A percentile compares a stretch with the other conserved stretches of the same genome.
These are phyloP conservation scores for Aquilaria malaccensis DNA, from an alignment of 345 rosid genomes.

Conservation along the genomic window DNA sequence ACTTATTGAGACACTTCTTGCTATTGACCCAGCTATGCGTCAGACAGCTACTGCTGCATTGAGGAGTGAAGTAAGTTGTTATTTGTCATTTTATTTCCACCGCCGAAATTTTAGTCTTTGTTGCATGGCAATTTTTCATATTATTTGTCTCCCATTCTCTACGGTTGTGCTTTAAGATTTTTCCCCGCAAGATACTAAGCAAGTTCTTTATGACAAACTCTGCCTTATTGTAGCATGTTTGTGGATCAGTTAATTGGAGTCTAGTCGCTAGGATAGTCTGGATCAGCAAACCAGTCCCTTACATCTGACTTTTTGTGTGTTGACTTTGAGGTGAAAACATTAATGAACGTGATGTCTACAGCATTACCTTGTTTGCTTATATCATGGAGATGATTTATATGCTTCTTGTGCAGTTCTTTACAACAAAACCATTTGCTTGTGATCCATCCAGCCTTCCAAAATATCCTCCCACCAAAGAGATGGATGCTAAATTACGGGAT, in stretches of 20 bases:
- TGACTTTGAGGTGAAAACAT: no score
- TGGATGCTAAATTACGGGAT: constrained; percentile 75
- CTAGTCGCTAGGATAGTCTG: no score
- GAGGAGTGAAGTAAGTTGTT: constrained; percentile 52
- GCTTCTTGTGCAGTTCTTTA: constrained; percentile 52
- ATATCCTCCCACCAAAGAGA: constrained; percentile 79
- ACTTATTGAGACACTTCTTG: constrained; percentile 59
- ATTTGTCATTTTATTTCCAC: background rate
- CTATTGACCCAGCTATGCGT: constrained; percentile 68
- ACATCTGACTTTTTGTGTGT: no score
- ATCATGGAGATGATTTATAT: constrained; percentile 2
- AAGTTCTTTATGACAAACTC: no score
- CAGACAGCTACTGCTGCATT: constrained; percentile 63
- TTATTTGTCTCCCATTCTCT: no score
- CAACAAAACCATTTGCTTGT: constrained; percentile 62
- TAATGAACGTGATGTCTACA: background rate
- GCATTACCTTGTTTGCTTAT: background rate
- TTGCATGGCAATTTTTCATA: no score
- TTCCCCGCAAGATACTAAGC: no score
- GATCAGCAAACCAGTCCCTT: no score
- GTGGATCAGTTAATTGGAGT: no score
- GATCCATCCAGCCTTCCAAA: constrained; percentile 81
- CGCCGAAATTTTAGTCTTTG: no score
- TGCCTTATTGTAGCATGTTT: no score
- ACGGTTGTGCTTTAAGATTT: no score